These are phyloP conservation scores for Royoungia palumana DNA, from an alignment of 768 basidiomycete species.

Conservation along the genomic window DNA sequence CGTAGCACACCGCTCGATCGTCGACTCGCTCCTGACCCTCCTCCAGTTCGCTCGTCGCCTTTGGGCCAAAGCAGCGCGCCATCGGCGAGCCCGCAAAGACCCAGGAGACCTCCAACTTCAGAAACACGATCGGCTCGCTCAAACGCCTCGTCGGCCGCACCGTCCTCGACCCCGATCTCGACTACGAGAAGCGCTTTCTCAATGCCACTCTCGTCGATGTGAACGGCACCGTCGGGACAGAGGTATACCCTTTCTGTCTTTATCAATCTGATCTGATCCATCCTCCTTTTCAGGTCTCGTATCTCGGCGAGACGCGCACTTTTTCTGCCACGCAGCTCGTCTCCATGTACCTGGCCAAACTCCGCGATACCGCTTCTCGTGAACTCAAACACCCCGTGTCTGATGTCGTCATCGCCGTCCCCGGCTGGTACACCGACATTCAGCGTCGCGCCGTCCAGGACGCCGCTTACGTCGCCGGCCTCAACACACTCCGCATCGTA, in stretches of 20 bases:
- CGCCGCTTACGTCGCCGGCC: conserved; percentile 83
- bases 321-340: conserved; percentile 91
- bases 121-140: conserved; percentile 91
- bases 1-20: conserved; percentile 34
- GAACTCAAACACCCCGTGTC: conserved; percentile 87
- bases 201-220: conserved; percentile 85
- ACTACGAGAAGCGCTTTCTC: conserved; percentile 88
- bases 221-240: conserved; percentile 75
- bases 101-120: conserved; percentile 96
- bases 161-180: conserved; percentile 74
- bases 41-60: conserved; percentile 86
- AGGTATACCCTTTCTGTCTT: conserved; percentile 46
- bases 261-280: conserved; percentile 12
- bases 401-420: conserved; percentile 94
- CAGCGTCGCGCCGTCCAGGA: conserved; percentile 90
- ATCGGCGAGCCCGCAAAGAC: conserved; percentile 97
- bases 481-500: conserved; percentile 91
- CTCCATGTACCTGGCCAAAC: conserved; percentile 86
- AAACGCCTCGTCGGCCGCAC: conserved; percentile 89
- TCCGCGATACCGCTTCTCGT: conserved; percentile 78
- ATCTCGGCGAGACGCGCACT: conserved; percentile 72
- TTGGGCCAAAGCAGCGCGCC: conserved; percentile 84
- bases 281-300: conserved; percentile 61
- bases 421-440: conserved; percentile 93
- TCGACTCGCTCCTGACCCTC: conserved; percentile 1